phyloP scores from a whole-genome alignment of 768 basidiomycete genomes.

The Termitomyces sp. region DNA sequence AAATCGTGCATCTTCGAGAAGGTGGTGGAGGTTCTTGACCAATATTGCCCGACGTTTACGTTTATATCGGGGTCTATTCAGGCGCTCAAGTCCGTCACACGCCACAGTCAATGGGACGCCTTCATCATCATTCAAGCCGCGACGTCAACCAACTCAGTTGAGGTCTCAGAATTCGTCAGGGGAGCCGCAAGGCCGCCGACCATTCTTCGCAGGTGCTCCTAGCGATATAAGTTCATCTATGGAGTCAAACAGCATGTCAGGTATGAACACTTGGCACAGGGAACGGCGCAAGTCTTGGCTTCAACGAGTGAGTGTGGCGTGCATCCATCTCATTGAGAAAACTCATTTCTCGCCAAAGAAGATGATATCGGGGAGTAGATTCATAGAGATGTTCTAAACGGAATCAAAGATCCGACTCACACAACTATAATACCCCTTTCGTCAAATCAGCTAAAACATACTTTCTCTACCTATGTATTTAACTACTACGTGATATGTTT shows the following conservation, averaged over 20 bases:
- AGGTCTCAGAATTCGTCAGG: neutral
- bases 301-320: neutral
- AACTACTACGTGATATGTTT: neutral
- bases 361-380: conserved; percentile 4
- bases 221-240: neutral
- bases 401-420: neutral
- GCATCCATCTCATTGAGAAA: neutral
- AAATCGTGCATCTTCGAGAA: neutral
- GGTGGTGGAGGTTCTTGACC: neutral
- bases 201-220: neutral
- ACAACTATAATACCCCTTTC: neutral
- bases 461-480: neutral
- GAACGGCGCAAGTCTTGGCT: conserved; percentile 6
- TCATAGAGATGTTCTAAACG: conserved; percentile 5
- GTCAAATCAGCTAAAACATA: neutral
- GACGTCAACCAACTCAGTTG: neutral
- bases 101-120: no score
- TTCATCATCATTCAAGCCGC: neutral
- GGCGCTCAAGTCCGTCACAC: neutral
- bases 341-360: neutral
- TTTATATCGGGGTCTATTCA: neutral
- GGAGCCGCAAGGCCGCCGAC: neutral
- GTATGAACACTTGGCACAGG: neutral
- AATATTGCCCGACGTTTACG: neutral
- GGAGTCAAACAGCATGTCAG: neutral